Evolutionary conservation across 306 rosid species (phyloP).

Genomic region (Vigna mungo): DNA sequence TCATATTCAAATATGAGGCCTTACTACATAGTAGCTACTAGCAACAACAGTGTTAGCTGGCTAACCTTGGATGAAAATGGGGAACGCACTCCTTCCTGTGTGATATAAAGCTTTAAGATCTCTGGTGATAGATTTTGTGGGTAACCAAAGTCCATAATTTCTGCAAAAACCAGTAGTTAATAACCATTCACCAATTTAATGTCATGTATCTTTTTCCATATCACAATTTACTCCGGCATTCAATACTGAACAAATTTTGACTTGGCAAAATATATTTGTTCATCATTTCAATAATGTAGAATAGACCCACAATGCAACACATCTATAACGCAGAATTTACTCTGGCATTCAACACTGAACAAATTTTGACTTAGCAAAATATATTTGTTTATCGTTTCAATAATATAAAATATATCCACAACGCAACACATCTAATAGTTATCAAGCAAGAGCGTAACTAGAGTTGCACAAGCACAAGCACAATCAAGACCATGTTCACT

Average conservation of each 20-base stretch:
- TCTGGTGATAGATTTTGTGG: slow-evolving; percentile 97
- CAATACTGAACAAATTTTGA: neutral
- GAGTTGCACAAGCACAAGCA: slow-evolving; percentile 1
- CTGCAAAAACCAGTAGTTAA: slow-evolving; percentile 52
- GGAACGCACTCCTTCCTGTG: slow-evolving; percentile 96
- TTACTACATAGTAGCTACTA: slow-evolving; percentile 26
- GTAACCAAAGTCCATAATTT: slow-evolving; percentile 96
- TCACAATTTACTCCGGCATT: neutral
- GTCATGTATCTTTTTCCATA: neutral
- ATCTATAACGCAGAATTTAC: neutral
- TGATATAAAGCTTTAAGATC: slow-evolving; percentile 88
- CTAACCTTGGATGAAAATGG: slow-evolving; percentile 94
- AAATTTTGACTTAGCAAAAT: slow-evolving; percentile 28
- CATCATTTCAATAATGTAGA: neutral
- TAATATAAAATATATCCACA: slow-evolving; percentile 2
- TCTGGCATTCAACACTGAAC: too few relatives aligned
- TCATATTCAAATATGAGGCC: slow-evolving; percentile 2
- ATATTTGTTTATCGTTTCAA: neutral
- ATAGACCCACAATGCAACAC: neutral
- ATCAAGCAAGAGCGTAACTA: slow-evolving; percentile 5
- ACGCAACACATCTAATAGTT: slow-evolving; percentile 1
- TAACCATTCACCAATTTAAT: slow-evolving; percentile 29
- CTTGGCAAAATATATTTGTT: slow-evolving; percentile 18
- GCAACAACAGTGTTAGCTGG: slow-evolving; percentile 14
- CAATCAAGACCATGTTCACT: slow-evolving; percentile 5